A percentile compares a stretch with the other conserved stretches of the same genome.
phyloP scores from a whole-genome alignment of 805 yeast genomes.

The Pichia heedii region DNA sequence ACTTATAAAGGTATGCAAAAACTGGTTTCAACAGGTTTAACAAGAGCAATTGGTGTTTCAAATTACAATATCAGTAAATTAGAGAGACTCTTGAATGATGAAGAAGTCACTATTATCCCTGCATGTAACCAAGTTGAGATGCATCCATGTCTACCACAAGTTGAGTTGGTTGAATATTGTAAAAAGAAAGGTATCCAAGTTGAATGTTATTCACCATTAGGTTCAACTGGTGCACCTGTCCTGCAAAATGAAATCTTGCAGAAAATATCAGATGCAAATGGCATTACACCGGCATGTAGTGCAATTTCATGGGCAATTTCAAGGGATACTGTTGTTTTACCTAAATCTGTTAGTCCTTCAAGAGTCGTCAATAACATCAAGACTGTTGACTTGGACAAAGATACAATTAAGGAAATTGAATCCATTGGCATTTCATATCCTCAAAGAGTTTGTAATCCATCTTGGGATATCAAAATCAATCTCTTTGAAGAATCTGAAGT shows the following conservation, averaged over 20 bases:
- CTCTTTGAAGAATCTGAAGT: neutral
- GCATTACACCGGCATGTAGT: conserved; percentile 40
- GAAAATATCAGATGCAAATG: conserved; percentile 35
- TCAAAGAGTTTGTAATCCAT: conserved; percentile 5
- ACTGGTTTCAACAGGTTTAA: conserved; percentile 29
- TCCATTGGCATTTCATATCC: conserved; percentile 2
- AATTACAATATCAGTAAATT: conserved; percentile 53
- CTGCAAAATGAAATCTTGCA: conserved; percentile 35
- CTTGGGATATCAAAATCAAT: conserved; percentile 7
- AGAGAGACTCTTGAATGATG: conserved; percentile 38
- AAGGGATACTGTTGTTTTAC: conserved; percentile 47
- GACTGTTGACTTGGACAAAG: conserved; percentile 27
- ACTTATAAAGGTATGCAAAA: conserved; percentile 60
- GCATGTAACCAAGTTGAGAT: conserved; percentile 46
- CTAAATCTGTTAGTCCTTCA: conserved; percentile 37
- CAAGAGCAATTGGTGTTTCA: conserved; percentile 65
- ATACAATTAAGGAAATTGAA: conserved; percentile 22
- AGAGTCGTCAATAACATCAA: conserved; percentile 36
- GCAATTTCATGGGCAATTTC: conserved; percentile 51
- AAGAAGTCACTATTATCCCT: conserved; percentile 46
- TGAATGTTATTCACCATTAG: conserved; percentile 77
- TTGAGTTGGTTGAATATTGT: conserved; percentile 45
- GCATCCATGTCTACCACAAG: conserved; percentile 64
- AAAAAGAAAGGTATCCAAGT: conserved; percentile 43
- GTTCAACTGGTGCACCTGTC: conserved; percentile 48